Evolutionary conservation across 305 asterid genomes (phyloP), one percentile per base, ranked within the genome.

Genomic region (Withania somnifera): DNA sequence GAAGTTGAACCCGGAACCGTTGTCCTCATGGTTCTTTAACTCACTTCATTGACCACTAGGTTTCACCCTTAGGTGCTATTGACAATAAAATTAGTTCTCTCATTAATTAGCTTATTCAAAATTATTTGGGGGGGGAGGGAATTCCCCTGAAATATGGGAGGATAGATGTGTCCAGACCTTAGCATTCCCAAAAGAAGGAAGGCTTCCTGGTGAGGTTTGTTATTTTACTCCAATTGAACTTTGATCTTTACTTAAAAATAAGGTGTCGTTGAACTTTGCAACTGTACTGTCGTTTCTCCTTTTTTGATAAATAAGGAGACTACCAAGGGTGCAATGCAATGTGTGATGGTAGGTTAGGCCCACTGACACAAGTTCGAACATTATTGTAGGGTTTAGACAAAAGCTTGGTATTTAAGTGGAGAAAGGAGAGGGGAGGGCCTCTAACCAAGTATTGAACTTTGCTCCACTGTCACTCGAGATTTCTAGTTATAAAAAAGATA

Each of bases 101-200:
- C 51, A 34, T 36, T 66, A 36, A 34, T 34, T 66, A 17, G 75
- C 9, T 36, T 66, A 66, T 66, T 87, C 76, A 53, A 79, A 77
- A 51, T 22, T 84, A 28, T 82, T 92, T 98, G 99, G 92, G 82
- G 95, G 97, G 86, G 98, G 99, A 32, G 98, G 98, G 0, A 85
- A 90, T 95, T 83, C 98, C 98, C 20, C 94, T 95, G 99, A 95
- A 90, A 86, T 95, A 95, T 88, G 99, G 99, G 85, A 91, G 99
- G 89, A 92, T 91, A 22, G 98, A 95, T 83, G 96, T 93, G 73
- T 83, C 96, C 32, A 89, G 17, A 84, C 93, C 99, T 79, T 96
- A 93, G 45, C 94, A 94, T 93, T 98, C 86, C 99, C 99, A 75
- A 97, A 95, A 88, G 99, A 95, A 88, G 99, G 99, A 81, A 94